phyloP scores from a whole-genome alignment of 225 moss, liverwort and hornwort species.

The Polytrichum commune region DNA sequence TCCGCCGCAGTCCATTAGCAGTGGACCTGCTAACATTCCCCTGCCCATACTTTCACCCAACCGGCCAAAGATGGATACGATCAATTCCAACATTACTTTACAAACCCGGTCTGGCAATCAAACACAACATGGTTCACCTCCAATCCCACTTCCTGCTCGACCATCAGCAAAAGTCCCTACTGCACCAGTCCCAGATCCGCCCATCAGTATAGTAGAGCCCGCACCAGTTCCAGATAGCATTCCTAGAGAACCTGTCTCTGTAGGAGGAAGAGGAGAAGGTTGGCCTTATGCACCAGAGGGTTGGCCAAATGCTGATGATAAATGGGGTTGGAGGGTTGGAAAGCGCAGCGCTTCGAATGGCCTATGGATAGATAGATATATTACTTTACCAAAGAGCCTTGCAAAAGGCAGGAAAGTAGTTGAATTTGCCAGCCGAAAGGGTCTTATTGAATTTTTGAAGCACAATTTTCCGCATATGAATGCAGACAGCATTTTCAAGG shows the following conservation, averaged over 20 bases:
- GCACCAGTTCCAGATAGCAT: conserved; percentile 46
- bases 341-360: conserved; percentile 37
- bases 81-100: background rate
- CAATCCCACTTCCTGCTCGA: background rate
- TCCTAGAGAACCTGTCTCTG: conserved; percentile 46
- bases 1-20: background rate
- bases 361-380: conserved; percentile 72
- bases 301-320: conserved; percentile 72
- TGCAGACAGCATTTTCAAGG: conserved; percentile 59
- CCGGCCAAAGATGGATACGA: conserved; percentile 4
- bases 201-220: conserved; percentile 24
- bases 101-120: background rate
- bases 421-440: conserved; percentile 69
- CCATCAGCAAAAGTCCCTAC: background rate
- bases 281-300: conserved; percentile 93
- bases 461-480: conserved; percentile 57
- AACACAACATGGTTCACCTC: conserved; percentile 2
- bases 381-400: conserved; percentile 52
- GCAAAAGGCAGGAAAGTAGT: conserved; percentile 45
- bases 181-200: conserved; percentile 11
- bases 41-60: conserved; percentile 10
- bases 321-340: conserved; percentile 85
- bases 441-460: conserved; percentile 49
- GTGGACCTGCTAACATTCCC: background rate
- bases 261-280: conserved; percentile 61